A percentile compares a stretch with the other conserved stretches of the same genome.
phyloP scores from a whole-genome alignment of 345 rosid genomes.

The Salix udensis region DNA sequence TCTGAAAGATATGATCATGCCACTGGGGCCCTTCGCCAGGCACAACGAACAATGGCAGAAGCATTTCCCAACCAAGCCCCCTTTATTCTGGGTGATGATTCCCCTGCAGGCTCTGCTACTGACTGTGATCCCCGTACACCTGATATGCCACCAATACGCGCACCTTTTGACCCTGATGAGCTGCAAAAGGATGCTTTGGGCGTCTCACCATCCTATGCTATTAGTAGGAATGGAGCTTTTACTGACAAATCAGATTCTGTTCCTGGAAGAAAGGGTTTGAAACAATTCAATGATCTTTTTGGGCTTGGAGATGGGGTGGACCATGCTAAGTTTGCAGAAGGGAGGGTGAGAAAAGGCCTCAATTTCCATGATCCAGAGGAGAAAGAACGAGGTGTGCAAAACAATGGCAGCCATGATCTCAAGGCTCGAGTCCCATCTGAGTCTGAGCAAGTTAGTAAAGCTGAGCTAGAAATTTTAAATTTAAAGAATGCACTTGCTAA shows the following conservation, averaged over 20 bases:
- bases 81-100: slow-evolving; percentile 58
- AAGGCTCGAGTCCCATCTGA: slow-evolving; percentile 47
- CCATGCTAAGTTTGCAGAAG: slow-evolving; percentile 39
- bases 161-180: slow-evolving; percentile 51
- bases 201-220: slow-evolving; percentile 41
- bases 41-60: slow-evolving; percentile 87
- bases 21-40: slow-evolving; percentile 84
- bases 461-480: slow-evolving; percentile 67
- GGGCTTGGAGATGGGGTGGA: slow-evolving; percentile 38
- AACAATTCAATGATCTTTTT: slow-evolving; percentile 43
- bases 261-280: slow-evolving; percentile 51
- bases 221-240: slow-evolving; percentile 59
- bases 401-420: slow-evolving; percentile 24
- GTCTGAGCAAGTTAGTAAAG: slow-evolving; percentile 57
- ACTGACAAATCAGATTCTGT: slow-evolving; percentile 52
- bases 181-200: slow-evolving; percentile 59
- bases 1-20: slow-evolving; percentile 99
- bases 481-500: slow-evolving; percentile 75
- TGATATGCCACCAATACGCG: slow-evolving; percentile 49
- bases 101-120: slow-evolving; percentile 38
- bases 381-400: slow-evolving; percentile 28
- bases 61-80: slow-evolving; percentile 93
- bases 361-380: slow-evolving; percentile 58
- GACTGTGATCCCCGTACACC: slow-evolving; percentile 77
- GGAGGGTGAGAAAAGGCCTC: slow-evolving; percentile 71